Evolutionary conservation across 1,284 basidiomycete species (phyloP).

Genomic region (Ustilago trichophora): DNA sequence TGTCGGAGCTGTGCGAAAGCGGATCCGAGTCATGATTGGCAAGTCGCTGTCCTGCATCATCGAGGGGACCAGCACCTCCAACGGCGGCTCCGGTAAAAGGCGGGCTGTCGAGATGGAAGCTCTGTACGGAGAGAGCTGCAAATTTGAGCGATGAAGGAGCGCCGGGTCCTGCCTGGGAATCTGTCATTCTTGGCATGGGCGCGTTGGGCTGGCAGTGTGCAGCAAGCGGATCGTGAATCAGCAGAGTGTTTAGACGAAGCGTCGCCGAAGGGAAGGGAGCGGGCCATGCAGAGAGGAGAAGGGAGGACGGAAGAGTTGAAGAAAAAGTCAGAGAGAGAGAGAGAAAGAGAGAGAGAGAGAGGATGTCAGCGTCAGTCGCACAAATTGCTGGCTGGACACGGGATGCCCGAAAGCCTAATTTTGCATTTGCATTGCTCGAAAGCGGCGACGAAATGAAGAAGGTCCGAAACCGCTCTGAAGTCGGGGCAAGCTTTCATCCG

Average conservation of each 20-base stretch:
- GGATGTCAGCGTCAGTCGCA: constrained; percentile 9
- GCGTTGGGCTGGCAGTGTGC: constrained; percentile 24
- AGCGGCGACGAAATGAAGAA: too few species aligned
- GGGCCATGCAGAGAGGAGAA: too few species aligned
- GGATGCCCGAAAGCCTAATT: too few species aligned
- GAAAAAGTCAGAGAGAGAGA: background rate
- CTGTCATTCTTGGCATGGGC: constrained; percentile 61
- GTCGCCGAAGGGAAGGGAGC: too few species aligned
- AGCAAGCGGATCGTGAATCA: background rate
- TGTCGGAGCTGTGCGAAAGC: constrained; percentile 4
- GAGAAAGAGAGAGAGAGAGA: background rate
- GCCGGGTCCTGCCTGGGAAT: constrained; percentile 55
- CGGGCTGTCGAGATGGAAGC: constrained; percentile 64
- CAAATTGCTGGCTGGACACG: background rate
- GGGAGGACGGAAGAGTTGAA: background rate
- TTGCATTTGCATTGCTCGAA: background rate
- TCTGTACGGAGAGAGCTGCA: constrained; percentile 60
- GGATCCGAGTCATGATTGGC: constrained; percentile 26
- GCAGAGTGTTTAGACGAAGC: too few species aligned
- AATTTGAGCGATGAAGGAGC: constrained; percentile 59
- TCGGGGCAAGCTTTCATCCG: too few species aligned
- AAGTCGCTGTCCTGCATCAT: constrained; percentile 37
- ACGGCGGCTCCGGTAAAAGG: constrained; percentile 64
- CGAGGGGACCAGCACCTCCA: constrained; percentile 49
- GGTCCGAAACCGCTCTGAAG: too few species aligned